These are phyloP conservation scores for Ophiostoma pallidulum DNA, from an alignment of 2,329 filamentous ascomycete species.

Conservation along the genomic window DNA sequence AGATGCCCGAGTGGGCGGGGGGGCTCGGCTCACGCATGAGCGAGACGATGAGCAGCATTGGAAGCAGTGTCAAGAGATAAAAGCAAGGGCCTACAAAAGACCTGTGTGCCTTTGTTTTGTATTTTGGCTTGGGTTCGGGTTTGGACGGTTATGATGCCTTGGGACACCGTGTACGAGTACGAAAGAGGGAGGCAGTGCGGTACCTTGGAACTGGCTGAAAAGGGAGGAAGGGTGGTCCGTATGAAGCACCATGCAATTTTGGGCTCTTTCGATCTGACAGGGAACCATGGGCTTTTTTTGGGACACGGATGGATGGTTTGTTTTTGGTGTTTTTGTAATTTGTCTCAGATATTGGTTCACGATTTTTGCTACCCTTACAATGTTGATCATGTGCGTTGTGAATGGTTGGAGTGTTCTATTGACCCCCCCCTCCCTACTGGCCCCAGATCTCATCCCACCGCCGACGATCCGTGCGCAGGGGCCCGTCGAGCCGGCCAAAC, in stretches of 20 bases:
- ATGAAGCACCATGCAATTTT: too few relatives aligned
- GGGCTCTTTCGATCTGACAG: too few relatives aligned
- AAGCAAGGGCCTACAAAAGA: not conserved
- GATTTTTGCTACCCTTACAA: not conserved
- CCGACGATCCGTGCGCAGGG: constrained; percentile 45
- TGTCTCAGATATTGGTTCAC: not conserved
- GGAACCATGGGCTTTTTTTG: not conserved
- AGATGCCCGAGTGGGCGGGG: constrained; percentile 43
- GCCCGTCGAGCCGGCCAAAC: constrained; percentile 54
- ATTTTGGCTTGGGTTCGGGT: not conserved
- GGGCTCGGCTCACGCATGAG: constrained; percentile 32
- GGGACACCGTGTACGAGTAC: constrained; percentile 1
- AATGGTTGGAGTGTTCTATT: not conserved
- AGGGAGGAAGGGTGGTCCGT: too few relatives aligned
- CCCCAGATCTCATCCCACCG: constrained; percentile 62
- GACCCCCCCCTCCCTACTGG: not conserved
- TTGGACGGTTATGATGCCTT: not conserved
- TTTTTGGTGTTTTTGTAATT: not conserved
- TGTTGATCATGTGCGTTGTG: too few relatives aligned
- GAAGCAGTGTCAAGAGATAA: constrained; percentile 32
- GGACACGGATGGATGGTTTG: constrained; percentile 1
- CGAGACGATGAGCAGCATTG: constrained; percentile 41
- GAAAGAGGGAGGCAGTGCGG: too few relatives aligned
- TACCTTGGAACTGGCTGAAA: too few relatives aligned
- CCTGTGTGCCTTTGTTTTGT: not conserved